A percentile compares a stretch with the other conserved stretches of the same genome.
These are phyloP conservation scores for Bipolaris gigantea DNA, from an alignment of 2,329 filamentous ascomycete species.

Conservation along the genomic window DNA sequence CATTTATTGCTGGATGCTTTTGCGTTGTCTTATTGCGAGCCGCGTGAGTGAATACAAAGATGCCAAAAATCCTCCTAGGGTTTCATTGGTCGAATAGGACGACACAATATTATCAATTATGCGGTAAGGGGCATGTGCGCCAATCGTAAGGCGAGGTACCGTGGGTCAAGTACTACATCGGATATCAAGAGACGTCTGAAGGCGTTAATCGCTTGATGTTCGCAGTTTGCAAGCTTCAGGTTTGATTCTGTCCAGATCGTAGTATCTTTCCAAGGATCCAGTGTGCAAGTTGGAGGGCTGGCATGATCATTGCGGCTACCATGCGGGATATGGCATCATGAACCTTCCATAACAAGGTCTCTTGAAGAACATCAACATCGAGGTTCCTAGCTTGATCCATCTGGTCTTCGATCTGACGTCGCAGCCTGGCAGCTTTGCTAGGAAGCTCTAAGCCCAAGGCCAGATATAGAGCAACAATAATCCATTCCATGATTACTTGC, in stretches of 20 bases:
- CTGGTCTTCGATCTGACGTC: slow-evolving; percentile 33
- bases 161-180: background rate
- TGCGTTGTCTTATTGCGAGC: background rate
- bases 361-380: slow-evolving; percentile 34
- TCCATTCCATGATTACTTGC: slow-evolving; percentile 43
- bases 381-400: slow-evolving; percentile 29
- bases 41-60: background rate
- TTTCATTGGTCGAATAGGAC: background rate
- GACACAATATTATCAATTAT: background rate
- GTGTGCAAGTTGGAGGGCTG: slow-evolving; percentile 36
- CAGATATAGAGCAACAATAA: slow-evolving; percentile 39
- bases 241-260: slow-evolving; percentile 19
- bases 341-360: slow-evolving; percentile 39
- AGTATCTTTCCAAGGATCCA: slow-evolving; percentile 39
- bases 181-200: background rate
- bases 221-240: background rate
- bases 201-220: background rate
- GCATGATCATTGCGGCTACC: slow-evolving; percentile 37
- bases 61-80: background rate
- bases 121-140: background rate
- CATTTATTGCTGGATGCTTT: background rate
- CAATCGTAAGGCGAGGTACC: background rate
- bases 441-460: slow-evolving; percentile 37
- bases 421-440: slow-evolving; percentile 34
- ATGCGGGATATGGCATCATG: slow-evolving; percentile 32